phyloP scores from a whole-genome alignment of 441 rosid genomes.

The Gossypium laxum region DNA sequence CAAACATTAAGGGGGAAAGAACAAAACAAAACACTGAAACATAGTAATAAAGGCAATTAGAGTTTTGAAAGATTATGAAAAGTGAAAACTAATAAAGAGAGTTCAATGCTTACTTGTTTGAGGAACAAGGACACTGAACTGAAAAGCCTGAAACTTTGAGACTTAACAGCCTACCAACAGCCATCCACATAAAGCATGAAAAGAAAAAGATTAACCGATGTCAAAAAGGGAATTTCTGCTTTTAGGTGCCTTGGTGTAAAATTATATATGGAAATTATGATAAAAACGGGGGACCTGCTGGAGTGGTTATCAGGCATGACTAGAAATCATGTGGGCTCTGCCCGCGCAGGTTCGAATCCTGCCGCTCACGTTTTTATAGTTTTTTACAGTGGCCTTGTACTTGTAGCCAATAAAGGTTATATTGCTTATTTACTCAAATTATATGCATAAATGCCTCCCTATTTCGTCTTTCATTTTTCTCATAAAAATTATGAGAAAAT shows the following conservation, averaged over 20 bases:
- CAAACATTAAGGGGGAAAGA: not conserved
- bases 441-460: too few relatives aligned
- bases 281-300: slow-evolving; percentile 26
- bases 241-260: not conserved
- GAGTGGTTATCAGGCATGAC: slow-evolving; percentile 80
- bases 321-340: slow-evolving; percentile 94
- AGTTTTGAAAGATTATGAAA: not conserved
- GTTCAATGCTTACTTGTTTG: not conserved
- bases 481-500: too few relatives aligned
- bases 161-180: not conserved
- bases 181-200: not conserved
- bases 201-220: not conserved
- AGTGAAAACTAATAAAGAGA: not conserved
- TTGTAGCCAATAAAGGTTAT: too few relatives aligned
- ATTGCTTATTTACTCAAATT: too few relatives aligned
- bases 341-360: slow-evolving; percentile 97
- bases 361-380: slow-evolving; percentile 47
- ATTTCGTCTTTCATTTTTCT: too few relatives aligned
- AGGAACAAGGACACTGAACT: not conserved
- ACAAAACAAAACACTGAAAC: not conserved
- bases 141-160: not conserved
- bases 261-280: not conserved
- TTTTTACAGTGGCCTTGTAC: too few relatives aligned
- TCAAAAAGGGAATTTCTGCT: not conserved
- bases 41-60: not conserved